Evolutionary conservation across 306 rosid genomes (phyloP).

Genomic region (Prunus mongolica): DNA sequence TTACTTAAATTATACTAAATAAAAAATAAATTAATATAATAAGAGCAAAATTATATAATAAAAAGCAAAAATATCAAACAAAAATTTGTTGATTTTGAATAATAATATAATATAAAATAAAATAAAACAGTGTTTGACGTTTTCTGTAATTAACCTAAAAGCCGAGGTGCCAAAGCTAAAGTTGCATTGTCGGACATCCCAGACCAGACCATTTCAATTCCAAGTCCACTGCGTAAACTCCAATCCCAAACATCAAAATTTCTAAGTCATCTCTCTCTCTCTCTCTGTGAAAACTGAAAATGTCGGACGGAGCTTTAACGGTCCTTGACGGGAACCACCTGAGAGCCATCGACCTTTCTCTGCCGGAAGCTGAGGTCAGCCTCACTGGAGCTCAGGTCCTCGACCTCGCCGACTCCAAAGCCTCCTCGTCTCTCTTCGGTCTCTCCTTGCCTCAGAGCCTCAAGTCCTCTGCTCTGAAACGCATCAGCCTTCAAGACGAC

Average conservation of each 20-base stretch:
- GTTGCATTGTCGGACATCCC: too few relatives aligned
- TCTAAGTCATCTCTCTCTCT: conserved; percentile 16
- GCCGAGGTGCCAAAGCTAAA: neutral
- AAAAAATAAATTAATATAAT: too few relatives aligned
- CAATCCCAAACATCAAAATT: neutral
- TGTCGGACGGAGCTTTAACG: conserved; percentile 63
- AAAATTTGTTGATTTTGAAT: too few relatives aligned
- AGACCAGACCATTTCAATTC: conserved; percentile 2
- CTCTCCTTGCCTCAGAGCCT: conserved; percentile 56
- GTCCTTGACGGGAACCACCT: conserved; percentile 71
- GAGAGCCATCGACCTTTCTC: conserved; percentile 39
- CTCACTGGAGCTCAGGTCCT: conserved; percentile 61
- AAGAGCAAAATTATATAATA: too few relatives aligned
- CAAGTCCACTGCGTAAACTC: conserved; percentile 17
- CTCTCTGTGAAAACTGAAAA: conserved; percentile 26
- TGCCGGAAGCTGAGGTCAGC: conserved; percentile 17
- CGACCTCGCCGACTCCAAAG: conserved; percentile 56
- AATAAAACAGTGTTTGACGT: too few relatives aligned
- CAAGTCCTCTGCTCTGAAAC: conserved; percentile 49
- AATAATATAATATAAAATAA: too few relatives aligned
- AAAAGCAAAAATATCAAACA: too few relatives aligned
- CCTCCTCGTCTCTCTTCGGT: conserved; percentile 55
- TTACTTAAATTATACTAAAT: too few relatives aligned
- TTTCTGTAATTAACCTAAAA: neutral
- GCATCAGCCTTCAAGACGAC: conserved; percentile 31